A percentile compares a stretch with the other conserved stretches of the same genome.
Evolutionary conservation across 176 grass and related monocot species (phyloP).

Genomic region (Oropetium thomaeum): DNA sequence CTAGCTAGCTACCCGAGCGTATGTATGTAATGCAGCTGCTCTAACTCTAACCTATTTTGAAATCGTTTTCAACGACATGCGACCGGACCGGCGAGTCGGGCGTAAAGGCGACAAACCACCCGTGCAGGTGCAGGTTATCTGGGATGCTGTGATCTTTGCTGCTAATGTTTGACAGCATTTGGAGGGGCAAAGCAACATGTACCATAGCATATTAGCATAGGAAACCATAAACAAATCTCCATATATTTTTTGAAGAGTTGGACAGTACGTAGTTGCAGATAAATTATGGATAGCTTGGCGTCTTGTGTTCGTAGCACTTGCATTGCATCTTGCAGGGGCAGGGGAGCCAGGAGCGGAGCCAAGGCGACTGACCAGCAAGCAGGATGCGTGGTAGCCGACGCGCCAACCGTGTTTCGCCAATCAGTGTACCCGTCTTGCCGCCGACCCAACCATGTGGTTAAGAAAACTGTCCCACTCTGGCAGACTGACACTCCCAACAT

Average conservation of each 20-base stretch:
- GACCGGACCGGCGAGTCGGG: not conserved
- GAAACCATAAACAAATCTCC: not conserved
- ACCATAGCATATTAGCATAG: too few species aligned
- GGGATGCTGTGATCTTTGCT: not conserved
- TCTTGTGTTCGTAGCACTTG: not conserved
- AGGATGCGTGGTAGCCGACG: not conserved
- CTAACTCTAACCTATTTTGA: conserved; percentile 1
- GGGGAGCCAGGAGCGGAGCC: not conserved
- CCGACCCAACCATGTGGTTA: not conserved
- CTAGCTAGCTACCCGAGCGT: not conserved
- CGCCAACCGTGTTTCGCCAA: not conserved
- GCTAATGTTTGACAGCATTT: not conserved
- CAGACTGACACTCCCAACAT: too few species aligned
- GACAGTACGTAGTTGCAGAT: not conserved
- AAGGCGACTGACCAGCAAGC: not conserved
- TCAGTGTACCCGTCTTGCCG: not conserved
- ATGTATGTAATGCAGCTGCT: not conserved
- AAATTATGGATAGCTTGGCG: not conserved
- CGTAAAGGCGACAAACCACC: not conserved
- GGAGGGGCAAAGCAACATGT: not conserved
- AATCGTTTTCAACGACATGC: not conserved
- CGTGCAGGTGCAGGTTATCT: not conserved
- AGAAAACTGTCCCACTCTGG: not conserved
- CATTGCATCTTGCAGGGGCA: not conserved
- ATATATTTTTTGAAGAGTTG: not conserved